These are phyloP conservation scores for Penicillium malachiteum DNA, from an alignment of 495 filamentous ascomycete genomes.

Conservation along the genomic window DNA sequence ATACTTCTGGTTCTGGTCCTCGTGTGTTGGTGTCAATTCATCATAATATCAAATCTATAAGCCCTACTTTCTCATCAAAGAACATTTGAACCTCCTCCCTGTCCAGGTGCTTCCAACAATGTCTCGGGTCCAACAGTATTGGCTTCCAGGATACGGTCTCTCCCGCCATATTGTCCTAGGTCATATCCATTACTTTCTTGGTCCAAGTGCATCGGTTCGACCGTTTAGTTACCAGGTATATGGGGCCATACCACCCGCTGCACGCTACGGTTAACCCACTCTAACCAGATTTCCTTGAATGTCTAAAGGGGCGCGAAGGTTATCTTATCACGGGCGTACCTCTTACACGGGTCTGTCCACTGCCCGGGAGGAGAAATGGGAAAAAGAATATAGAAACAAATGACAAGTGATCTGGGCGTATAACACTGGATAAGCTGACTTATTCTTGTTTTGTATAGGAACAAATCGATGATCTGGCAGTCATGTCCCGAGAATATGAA, in stretches of 20 bases:
- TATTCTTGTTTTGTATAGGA: conserved; percentile 29
- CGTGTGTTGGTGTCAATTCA: background rate
- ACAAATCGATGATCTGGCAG: conserved; percentile 54
- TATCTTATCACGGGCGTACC: conserved; percentile 52
- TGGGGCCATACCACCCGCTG: conserved; percentile 4
- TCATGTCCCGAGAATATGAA: conserved; percentile 53
- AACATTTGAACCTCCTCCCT: no score
- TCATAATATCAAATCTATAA: background rate
- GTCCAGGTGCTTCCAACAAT: conserved; percentile 12
- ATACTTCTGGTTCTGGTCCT: background rate
- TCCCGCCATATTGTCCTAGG: conserved; percentile 54
- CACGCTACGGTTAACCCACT: conserved; percentile 16
- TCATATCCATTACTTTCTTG: conserved; percentile 53
- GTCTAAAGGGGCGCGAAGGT: conserved; percentile 49
- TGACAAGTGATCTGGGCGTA: background rate
- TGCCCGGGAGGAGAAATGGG: conserved; percentile 1
- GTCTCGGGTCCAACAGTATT: conserved; percentile 48
- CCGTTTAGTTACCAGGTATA: conserved; percentile 54
- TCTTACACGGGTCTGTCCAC: conserved; percentile 48
- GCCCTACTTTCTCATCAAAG: background rate
- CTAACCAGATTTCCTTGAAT: conserved; percentile 23
- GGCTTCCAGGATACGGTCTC: conserved; percentile 52
- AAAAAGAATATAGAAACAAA: background rate
- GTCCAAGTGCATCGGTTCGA: conserved; percentile 48
- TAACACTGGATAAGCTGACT: background rate